phyloP scores from a whole-genome alignment of 148 eudicot genomes.

The Vaccinium myrtillus region DNA sequence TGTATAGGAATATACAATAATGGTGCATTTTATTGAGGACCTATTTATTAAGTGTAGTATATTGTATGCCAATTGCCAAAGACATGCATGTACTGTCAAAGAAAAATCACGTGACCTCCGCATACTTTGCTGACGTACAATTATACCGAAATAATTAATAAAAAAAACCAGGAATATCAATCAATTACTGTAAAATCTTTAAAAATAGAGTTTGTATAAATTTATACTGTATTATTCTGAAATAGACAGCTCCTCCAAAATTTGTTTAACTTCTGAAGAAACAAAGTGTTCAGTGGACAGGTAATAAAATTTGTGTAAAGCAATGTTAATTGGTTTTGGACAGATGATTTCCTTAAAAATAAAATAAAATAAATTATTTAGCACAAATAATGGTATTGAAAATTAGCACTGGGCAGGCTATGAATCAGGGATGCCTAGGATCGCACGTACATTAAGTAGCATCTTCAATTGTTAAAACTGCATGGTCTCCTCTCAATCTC shows the following conservation, averaged over 20 bases:
- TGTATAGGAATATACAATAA: no score
- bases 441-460: background rate
- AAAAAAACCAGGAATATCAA: background rate
- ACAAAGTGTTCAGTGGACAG: background rate
- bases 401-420: background rate
- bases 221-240: background rate
- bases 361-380: background rate
- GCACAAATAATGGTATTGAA: background rate
- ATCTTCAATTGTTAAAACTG: background rate
- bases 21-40: no score
- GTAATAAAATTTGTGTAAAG: background rate
- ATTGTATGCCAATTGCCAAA: background rate
- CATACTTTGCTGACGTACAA: background rate
- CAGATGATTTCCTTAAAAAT: background rate
- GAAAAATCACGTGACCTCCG: constrained; percentile 5
- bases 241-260: background rate
- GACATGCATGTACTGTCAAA: background rate
- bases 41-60: no score
- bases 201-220: background rate
- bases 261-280: background rate
- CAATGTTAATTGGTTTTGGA: background rate
- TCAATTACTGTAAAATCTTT: background rate
- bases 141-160: background rate
- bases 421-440: constrained; percentile 2
- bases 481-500: background rate